phyloP scores from a whole-genome alignment of 306 rosid genomes.

The Vigna nakashimae region DNA sequence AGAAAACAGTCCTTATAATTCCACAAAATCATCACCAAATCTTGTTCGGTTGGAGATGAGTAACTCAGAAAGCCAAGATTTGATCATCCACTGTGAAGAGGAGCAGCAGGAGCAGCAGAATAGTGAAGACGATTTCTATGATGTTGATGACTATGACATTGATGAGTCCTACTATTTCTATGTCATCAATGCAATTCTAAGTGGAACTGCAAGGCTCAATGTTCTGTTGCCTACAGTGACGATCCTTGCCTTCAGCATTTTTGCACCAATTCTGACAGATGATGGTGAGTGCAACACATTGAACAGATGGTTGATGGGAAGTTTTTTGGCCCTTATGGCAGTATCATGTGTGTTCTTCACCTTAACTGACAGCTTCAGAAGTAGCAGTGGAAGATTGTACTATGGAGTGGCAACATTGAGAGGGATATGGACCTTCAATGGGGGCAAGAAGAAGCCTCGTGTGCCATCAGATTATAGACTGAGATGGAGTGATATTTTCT shows the following conservation, averaged over 20 bases:
- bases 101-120: neutral
- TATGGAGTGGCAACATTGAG: conserved; percentile 62
- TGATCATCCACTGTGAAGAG: conserved; percentile 37
- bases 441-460: conserved; percentile 51
- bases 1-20: conserved; percentile 40
- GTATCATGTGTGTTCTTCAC: conserved; percentile 62
- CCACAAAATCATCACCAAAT: conserved; percentile 7
- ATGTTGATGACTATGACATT: conserved; percentile 26
- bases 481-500: conserved; percentile 55
- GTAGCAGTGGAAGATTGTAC: conserved; percentile 47
- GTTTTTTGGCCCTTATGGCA: conserved; percentile 50
- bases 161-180: conserved; percentile 53
- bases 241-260: conserved; percentile 64
- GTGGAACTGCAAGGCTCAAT: conserved; percentile 69
- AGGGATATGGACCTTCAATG: conserved; percentile 65
- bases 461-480: conserved; percentile 48
- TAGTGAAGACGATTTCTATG: conserved; percentile 9
- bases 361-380: conserved; percentile 61
- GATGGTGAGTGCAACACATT: conserved; percentile 54
- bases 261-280: conserved; percentile 58
- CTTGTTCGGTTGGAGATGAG: conserved; percentile 43
- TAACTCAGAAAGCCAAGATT: conserved; percentile 34
- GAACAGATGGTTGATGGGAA: conserved; percentile 55
- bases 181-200: conserved; percentile 55
- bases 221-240: conserved; percentile 62